Base-by-base conservation (phyloP, 2,329 filamentous ascomycete genomes). In the Penicillium polonicum region DNA sequence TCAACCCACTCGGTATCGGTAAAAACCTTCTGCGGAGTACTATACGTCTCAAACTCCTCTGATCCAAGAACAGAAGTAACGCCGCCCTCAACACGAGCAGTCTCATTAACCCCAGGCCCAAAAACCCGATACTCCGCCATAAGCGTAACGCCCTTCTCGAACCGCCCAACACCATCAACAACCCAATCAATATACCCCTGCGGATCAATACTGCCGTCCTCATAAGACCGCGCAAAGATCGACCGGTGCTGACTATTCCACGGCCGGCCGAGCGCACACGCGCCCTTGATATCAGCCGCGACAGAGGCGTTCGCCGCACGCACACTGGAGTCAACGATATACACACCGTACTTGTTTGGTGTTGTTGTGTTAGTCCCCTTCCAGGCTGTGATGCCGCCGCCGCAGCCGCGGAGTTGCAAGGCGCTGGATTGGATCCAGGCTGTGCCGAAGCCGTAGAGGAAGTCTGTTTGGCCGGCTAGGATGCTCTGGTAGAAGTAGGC, bases 301-400 rank as follows among this genome's bases (percentile, higher is more conserved):
- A 74, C 63, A 12, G 76, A 77, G 3, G 67, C 39, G 65, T 89
- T 89, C 25, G 83, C 82, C 2, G 83, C 83, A 0, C 77, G 70
- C 4, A 87, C 77, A 3, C 74, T 72, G 0, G 82, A 83, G 29
- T 82, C 76, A 48, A 83, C 79, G 58, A 89, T 81, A 69, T 89
- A 89, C 0, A 85, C 82, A 9, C 87, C 86, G 69, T 88, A 88
- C 64, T 85, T 86, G 73, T 89, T 89, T 5, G 72, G 69, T 51
- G 85, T 87, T 0, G 85, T 87, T 0, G 85, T 88, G 70, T 88
- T 88, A 0, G 82, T 80, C 29, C 83, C 85, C 66, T 89, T 89
- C 87, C 86, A 89, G 0, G 87, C 86, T 0, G 85, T 87, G 53
- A 89, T 84, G 12, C 86, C 87, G 17, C 87, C 87, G 4, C 85